Conservation (phyloP, 1,139 yeast genomes). For the Spencermartinsiella ligniputridi region DNA sequence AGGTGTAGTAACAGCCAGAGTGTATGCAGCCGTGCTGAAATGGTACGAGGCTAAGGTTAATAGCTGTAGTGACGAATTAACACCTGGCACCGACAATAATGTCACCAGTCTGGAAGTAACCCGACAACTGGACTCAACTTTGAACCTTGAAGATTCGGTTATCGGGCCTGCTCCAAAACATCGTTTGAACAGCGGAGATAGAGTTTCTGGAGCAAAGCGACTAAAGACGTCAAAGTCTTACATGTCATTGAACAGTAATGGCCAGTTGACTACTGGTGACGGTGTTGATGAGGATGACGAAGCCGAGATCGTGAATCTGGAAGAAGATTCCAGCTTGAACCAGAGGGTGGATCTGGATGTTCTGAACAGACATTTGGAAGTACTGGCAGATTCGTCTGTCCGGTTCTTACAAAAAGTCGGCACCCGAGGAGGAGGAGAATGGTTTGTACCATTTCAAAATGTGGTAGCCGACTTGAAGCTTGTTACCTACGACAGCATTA, state of each 20-base stretch:
- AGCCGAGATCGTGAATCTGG: constrained; percentile 13
- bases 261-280: constrained; percentile 10
- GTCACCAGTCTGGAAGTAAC: constrained; percentile 34
- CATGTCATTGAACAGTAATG: constrained; percentile 26
- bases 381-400: constrained; percentile 32
- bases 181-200: background rate
- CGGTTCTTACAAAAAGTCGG: constrained; percentile 32
- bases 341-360: constrained; percentile 9
- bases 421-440: constrained; percentile 38
- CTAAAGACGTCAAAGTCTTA: background rate
- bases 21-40: constrained; percentile 57
- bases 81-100: constrained; percentile 27
- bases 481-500: constrained; percentile 55
- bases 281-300: constrained; percentile 40
- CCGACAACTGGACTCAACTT: constrained; percentile 24
- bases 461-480: constrained; percentile 42
- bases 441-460: constrained; percentile 38
- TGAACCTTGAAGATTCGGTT: constrained; percentile 28
- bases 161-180: constrained; percentile 8
- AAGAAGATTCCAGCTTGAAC: constrained; percentile 37
- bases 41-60: constrained; percentile 45
- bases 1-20: constrained; percentile 62
- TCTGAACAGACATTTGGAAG: constrained; percentile 32
- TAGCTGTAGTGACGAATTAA: constrained; percentile 27
- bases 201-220: background rate